Conservation (phyloP, 768 basidiomycete genomes). For the Neoboletus subvelutipes region DNA sequence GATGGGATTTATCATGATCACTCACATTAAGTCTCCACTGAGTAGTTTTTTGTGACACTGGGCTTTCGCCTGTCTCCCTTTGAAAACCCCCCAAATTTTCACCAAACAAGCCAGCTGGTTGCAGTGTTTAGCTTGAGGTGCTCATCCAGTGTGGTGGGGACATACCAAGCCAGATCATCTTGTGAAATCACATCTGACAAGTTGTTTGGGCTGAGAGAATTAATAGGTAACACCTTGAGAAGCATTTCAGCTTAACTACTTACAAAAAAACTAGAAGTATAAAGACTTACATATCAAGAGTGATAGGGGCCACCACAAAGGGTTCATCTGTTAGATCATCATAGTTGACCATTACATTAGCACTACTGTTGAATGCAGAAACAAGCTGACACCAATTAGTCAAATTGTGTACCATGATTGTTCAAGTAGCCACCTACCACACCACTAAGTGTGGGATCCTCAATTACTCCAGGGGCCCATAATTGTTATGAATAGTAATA, state of each 20-base stretch:
- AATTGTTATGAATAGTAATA: too few species aligned
- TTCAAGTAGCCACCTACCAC: not conserved
- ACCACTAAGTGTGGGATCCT: not conserved
- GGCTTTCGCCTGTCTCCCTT: not conserved
- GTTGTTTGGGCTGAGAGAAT: not conserved
- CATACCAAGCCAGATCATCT: not conserved
- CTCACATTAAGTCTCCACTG: not conserved
- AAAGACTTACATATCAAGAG: not conserved
- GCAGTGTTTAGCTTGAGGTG: not conserved
- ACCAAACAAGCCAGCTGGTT: not conserved
- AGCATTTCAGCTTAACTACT: not conserved
- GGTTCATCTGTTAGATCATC: too few species aligned
- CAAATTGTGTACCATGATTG: not conserved
- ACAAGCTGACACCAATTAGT: not conserved
- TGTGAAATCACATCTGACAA: not conserved
- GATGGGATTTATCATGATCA: not conserved
- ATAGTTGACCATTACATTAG: too few species aligned
- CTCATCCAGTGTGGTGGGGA: not conserved
- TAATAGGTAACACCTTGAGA: not conserved
- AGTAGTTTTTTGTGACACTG: not conserved
- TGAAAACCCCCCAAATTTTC: not conserved
- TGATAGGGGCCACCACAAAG: too few species aligned
- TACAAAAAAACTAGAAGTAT: not conserved
- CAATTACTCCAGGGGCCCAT: not conserved
- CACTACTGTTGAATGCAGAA: not conserved